phyloP scores from a whole-genome alignment of 1,139 yeast genomes.

The Saccharomyces hybrid region DNA sequence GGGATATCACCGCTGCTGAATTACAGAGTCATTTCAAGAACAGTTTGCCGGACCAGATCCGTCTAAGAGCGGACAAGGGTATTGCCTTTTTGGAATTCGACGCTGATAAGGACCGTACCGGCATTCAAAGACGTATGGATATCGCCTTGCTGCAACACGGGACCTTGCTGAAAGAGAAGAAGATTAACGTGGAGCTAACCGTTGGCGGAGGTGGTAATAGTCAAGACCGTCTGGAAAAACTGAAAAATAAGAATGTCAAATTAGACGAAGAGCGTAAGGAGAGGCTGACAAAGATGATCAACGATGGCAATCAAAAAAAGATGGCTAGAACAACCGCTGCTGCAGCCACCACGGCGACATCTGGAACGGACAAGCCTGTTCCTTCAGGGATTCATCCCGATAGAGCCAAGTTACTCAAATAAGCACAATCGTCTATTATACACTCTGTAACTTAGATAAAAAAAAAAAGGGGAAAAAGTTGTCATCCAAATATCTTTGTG shows the following conservation, averaged over 20 bases:
- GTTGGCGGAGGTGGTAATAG: slow-evolving; percentile 99
- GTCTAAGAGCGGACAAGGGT: slow-evolving; percentile 78
- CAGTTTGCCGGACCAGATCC: slow-evolving; percentile 62
- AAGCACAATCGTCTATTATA: too few relatives aligned
- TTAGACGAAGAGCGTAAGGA: slow-evolving; percentile 56
- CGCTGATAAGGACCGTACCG: slow-evolving; percentile 42
- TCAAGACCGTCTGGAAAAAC: slow-evolving; percentile 56
- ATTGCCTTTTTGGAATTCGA: slow-evolving; percentile 90
- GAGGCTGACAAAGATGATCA: slow-evolving; percentile 36
- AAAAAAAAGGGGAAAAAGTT: too few relatives aligned
- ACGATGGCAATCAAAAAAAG: slow-evolving; percentile 18
- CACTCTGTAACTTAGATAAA: too few relatives aligned
- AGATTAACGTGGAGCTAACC: slow-evolving; percentile 89
- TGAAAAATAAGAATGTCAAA: slow-evolving; percentile 71
- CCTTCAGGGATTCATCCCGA: too few relatives aligned
- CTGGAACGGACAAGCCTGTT: too few relatives aligned
- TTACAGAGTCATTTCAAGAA: slow-evolving; percentile 68
- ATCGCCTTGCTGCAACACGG: slow-evolving; percentile 79
- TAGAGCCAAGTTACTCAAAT: too few relatives aligned
- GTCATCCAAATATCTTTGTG: too few relatives aligned
- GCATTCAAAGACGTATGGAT: slow-evolving; percentile 74
- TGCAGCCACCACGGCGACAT: too few relatives aligned
- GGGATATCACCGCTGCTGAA: slow-evolving; percentile 55
- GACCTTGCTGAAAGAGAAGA: slow-evolving; percentile 55
- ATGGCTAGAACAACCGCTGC: slow-evolving; percentile 5